phyloP scores from a whole-genome alignment of 176 grass and related monocot species.

The Oryza officinalis region DNA sequence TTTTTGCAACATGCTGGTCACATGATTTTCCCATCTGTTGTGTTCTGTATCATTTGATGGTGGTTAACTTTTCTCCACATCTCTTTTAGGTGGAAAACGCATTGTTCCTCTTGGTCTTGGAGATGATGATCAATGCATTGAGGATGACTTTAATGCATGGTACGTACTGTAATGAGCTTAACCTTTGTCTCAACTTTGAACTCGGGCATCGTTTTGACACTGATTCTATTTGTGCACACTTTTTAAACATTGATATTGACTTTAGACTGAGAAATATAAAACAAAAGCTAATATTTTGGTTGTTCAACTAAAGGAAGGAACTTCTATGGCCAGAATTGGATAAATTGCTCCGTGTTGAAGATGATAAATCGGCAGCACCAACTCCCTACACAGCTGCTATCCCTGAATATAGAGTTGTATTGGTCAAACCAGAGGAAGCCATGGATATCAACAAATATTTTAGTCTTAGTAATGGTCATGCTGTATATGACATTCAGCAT shows the following conservation, averaged over 20 bases:
- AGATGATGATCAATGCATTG: conserved; percentile 97
- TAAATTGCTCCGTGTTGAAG: conserved; percentile 70
- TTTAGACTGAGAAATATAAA: background rate
- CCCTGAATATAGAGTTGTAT: conserved; percentile 77
- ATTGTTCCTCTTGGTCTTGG: conserved; percentile 81
- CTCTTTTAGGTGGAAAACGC: conserved; percentile 69
- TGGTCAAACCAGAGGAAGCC: conserved; percentile 60
- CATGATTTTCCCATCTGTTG: background rate
- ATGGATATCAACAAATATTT: conserved; percentile 59
- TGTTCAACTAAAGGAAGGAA: conserved; percentile 74
- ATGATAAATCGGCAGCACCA: conserved; percentile 45
- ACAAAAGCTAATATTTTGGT: conserved; percentile 19
- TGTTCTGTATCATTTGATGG: background rate
- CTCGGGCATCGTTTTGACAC: background rate
- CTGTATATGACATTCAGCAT: conserved; percentile 77
- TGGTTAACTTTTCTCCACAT: conserved; percentile 24
- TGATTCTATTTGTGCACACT: background rate
- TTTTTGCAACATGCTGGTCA: background rate
- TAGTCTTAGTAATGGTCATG: conserved; percentile 75
- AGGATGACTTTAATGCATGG: conserved; percentile 93
- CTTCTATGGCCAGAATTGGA: conserved; percentile 85
- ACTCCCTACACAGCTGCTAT: conserved; percentile 82
- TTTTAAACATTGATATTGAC: background rate
- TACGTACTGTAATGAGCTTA: conserved; percentile 30
- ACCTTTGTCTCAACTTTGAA: background rate